Base-by-base conservation (phyloP, 2,329 filamentous ascomycete genomes). In the Didymella keratinophila region DNA sequence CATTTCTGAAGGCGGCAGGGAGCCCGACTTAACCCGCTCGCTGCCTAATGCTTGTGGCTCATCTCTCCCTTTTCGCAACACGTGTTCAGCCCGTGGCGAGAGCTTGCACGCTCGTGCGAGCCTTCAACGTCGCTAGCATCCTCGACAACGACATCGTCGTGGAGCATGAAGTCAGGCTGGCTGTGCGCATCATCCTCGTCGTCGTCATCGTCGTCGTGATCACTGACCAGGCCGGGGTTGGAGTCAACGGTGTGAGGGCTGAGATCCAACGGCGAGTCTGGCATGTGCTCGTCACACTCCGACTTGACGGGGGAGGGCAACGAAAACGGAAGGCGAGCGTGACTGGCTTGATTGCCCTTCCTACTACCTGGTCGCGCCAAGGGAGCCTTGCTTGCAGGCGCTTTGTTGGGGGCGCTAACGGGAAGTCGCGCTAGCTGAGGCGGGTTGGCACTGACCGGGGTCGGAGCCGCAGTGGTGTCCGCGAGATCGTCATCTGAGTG, bases 121-220 rank as follows among this genome's bases (percentile, higher is more conserved):
- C 75, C 75, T 45, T 78, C 76, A 14, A 76, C 72, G 45, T 78
- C 76, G 56, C 76, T 78, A 20, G 70, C 71, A 57, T 78, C 75
- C 46, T 78, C 74, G 45, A 77, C 75, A 30, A 77, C 67, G 43
- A 77, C 75, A 61, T 74, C 71, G 50, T 77, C 73, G 53, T 71
- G 65, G 60, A 77, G 70, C 37, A 71, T 66, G 37, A 73, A 64
- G 53, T 77, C 76, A 11, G 67, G 71, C 37, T 75, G 74, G 60
- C 73, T 75, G 46, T 68, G 71, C 42, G 74, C 69, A 57, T 76
- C 74, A 46, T 77, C 71, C 23, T 70, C 75, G 42, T 78, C 76
- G 39, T 81, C 78, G 52, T 81, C 80, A 56, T 83, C 78, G 28
- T 80, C 81, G 55, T 82, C 81, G 66, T 81, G 79, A 61, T 83